A percentile compares a stretch with the other conserved stretches of the same genome.
Evolutionary conservation across 2,329 filamentous ascomycete genomes (phyloP).

Genomic region (Ceratocystis huliohia): DNA sequence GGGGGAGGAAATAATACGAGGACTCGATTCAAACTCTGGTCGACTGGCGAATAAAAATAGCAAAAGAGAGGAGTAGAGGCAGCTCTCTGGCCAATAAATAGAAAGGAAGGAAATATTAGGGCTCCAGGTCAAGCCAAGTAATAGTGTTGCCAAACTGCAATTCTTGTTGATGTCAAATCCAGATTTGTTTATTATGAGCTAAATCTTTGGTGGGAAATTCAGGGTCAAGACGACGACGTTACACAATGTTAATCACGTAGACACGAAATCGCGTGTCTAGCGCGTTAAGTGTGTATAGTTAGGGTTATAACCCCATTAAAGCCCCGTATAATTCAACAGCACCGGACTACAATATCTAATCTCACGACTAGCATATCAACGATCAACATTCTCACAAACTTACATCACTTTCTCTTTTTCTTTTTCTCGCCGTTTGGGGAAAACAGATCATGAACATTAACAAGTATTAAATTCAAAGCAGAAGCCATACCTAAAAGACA

Average conservation of each 20-base stretch:
- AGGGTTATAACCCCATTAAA: no score
- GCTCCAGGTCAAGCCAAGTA: neutral
- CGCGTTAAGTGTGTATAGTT: neutral
- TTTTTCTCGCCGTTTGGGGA: no score
- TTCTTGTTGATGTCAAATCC: neutral
- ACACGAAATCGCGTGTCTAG: neutral
- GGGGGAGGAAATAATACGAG: neutral
- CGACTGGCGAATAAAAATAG: neutral
- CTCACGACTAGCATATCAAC: no score
- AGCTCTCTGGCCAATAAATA: neutral
- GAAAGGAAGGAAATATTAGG: neutral
- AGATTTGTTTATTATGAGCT: neutral
- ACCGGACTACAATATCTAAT: no score
- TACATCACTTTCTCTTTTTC: no score
- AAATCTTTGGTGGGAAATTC: neutral
- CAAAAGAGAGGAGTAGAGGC: neutral
- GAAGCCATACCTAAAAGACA: neutral
- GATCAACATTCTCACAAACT: no score
- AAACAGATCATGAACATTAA: no score
- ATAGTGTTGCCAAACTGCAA: neutral
- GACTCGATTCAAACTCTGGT: neutral
- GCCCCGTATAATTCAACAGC: no score
- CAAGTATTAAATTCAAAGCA: neutral
- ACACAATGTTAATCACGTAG: neutral
- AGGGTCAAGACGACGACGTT: neutral